Conservation (phyloP, 768 basidiomycete genomes). For the Tylopilus rubrobrunneus region DNA sequence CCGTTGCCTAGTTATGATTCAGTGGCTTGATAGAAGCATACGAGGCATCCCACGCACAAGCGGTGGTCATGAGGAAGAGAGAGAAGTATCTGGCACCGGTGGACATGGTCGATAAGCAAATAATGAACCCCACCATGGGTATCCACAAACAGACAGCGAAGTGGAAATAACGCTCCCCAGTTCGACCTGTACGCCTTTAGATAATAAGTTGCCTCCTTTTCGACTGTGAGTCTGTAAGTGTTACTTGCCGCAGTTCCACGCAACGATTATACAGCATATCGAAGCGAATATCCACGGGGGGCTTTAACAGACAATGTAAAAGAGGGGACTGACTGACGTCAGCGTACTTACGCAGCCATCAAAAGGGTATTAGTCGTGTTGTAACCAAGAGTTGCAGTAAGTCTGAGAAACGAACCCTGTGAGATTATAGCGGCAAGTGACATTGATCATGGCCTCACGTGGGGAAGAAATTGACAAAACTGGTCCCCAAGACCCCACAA, state of each 20-base stretch:
- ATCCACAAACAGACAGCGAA: constrained; percentile 54
- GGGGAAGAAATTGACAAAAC: constrained; percentile 60
- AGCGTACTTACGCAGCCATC: constrained; percentile 48
- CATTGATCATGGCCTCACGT: constrained; percentile 36
- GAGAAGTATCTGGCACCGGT: constrained; percentile 56
- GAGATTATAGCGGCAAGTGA: neutral
- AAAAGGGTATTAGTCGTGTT: constrained; percentile 55
- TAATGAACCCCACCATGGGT: constrained; percentile 56
- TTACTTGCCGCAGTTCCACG: constrained; percentile 51
- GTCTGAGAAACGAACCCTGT: constrained; percentile 26
- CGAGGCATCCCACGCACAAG: constrained; percentile 20
- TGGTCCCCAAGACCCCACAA: constrained; percentile 50
- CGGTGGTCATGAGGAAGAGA: constrained; percentile 60
- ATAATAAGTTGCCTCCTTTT: neutral
- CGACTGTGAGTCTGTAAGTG: neutral
- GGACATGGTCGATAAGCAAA: constrained; percentile 49
- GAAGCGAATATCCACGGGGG: constrained; percentile 61
- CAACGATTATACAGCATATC: constrained; percentile 46
- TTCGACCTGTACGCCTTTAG: constrained; percentile 36
- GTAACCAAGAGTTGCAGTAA: constrained; percentile 60
- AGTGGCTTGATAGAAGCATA: neutral
- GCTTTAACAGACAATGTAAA: constrained; percentile 26
- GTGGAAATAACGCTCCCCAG: constrained; percentile 66
- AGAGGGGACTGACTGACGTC: neutral
- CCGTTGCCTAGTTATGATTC: constrained; percentile 32